phyloP scores from a whole-genome alignment of 148 eudicot genomes.

The Talinum fruticosum region DNA sequence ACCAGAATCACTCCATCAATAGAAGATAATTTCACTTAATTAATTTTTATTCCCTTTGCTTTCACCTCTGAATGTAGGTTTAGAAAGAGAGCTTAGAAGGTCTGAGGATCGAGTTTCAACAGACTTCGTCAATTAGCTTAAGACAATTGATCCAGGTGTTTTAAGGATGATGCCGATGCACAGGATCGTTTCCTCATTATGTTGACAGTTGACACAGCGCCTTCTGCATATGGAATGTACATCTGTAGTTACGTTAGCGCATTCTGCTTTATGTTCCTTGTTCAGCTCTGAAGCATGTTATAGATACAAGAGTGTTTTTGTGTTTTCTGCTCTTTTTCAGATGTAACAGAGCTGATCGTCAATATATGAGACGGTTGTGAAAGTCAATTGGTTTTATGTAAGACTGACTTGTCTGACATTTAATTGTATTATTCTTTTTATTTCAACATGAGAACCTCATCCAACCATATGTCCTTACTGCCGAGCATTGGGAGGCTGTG shows the following conservation, averaged over 20 bases:
- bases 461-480: background rate
- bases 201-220: too few relatives aligned
- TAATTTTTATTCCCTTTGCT: background rate
- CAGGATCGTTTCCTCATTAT: background rate
- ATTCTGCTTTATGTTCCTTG: background rate
- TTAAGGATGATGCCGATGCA: background rate
- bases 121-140: background rate
- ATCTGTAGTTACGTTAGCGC: background rate
- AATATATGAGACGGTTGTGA: background rate
- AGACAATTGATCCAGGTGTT: background rate
- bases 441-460: background rate
- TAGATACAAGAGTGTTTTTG: background rate
- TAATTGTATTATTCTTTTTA: background rate
- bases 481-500: too few relatives aligned
- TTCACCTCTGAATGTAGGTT: background rate
- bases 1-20: too few relatives aligned
- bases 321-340: too few relatives aligned
- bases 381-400: background rate
- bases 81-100: background rate
- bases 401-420: background rate
- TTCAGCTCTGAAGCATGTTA: background rate
- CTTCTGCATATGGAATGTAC: too few relatives aligned
- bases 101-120: background rate
- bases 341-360: background rate
- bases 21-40: background rate